These are phyloP conservation scores for Platanthera zijinensis DNA, from an alignment of 106 monocot species.

Conservation along the genomic window DNA sequence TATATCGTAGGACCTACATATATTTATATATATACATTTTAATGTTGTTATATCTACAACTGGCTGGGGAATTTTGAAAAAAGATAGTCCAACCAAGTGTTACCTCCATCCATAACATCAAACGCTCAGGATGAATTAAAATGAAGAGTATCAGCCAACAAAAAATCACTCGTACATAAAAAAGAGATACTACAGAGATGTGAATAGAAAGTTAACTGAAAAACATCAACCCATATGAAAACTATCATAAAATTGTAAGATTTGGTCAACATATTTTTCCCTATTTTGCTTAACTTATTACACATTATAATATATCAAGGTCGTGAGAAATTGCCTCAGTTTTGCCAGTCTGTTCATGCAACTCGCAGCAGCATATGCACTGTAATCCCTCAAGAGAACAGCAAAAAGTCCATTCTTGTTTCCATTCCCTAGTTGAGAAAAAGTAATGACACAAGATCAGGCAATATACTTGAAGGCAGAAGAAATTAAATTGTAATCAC, in stretches of 20 bases:
- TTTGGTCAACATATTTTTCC: neutral
- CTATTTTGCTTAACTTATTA: neutral
- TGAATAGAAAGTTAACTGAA: neutral
- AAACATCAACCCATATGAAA: neutral
- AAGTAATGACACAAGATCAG: neutral
- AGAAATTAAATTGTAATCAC: neutral
- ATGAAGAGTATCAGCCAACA: neutral
- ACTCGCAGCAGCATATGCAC: slow-evolving; percentile 86
- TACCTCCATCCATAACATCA: too few species aligned
- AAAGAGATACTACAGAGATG: neutral
- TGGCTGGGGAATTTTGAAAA: too few species aligned
- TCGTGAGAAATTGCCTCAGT: slow-evolving; percentile 48
- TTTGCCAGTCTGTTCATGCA: slow-evolving; percentile 98
- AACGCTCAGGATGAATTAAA: too few species aligned
- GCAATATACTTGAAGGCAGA: neutral
- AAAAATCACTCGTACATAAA: neutral
- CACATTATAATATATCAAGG: neutral
- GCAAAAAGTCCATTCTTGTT: slow-evolving; percentile 87
- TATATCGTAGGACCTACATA: too few species aligned
- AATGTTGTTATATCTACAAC: too few species aligned
- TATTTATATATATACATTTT: too few species aligned
- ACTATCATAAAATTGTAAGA: neutral
- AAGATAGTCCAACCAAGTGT: too few species aligned
- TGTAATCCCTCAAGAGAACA: slow-evolving; percentile 90
- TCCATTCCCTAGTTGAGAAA: slow-evolving; percentile 68